Evolutionary conservation across 2,329 filamentous ascomycete species (phyloP), one percentile per base, ranked within the genome.

Genomic region (Paramyrothecium sp.): DNA sequence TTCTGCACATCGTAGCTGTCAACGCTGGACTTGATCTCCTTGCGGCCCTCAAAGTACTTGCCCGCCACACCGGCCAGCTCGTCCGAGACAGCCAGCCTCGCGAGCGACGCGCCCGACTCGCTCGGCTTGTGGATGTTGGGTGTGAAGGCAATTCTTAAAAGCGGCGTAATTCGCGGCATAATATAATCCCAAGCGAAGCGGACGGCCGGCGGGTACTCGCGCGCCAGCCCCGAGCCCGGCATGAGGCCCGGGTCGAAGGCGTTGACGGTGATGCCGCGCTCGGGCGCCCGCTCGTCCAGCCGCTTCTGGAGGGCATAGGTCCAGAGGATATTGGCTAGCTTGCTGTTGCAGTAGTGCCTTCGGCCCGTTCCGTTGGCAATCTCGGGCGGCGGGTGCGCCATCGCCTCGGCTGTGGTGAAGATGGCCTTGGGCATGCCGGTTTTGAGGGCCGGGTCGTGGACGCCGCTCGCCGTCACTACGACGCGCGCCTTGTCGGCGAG

Each of bases 391-490:
- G 53, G 53, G 44, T 54, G 56, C 10, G 56, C 56, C 17, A 54
- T 26, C 13, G 51, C n/a, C 22, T 57, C 56, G 13, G 56, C 56
- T 12, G 52, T 21, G 47, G 12, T 44, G 38, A 46, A 57, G 2
- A 44, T n/a, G 11, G 56, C 56, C 44, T 57, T 52, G 23, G 56
- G 56, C 33, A 57, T n/a, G 11, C 52, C 53, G 17, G 21, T 51
- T 34, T 52, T 54, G 17, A 30, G 52, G 11, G 19, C 73, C 2
- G 78, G 79, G 57, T 83, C 78, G 61, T 84, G 81, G 0, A 74
- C 76, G 20, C 75, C 75, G 61, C 75, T 78, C 2, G 76, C 65
- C 0, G 74, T 76, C 44, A 82, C 56, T 19, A 82, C 67, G 49
- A 84, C 71, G 0, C 79, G 73, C 2, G 75, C 75, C 5, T 73